Base-by-base conservation (phyloP, 306 rosid genomes). In the Casuarina cunninghamiana region DNA sequence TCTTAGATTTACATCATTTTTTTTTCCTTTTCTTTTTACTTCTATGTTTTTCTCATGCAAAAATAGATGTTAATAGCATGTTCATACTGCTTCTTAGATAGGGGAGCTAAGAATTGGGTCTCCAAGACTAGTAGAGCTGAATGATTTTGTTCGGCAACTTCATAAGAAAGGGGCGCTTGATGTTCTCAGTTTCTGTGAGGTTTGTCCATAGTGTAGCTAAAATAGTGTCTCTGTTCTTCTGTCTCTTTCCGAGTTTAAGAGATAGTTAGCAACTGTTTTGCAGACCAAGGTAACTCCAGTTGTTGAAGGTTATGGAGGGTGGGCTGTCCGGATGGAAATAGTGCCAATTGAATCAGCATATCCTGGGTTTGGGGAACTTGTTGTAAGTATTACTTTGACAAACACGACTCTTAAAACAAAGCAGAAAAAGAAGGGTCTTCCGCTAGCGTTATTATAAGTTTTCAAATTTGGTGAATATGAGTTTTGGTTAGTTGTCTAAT, bases 211-310 rank as follows among this genome's bases (percentile, higher is more conserved):
- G 78, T 65, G 50, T 5, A 57, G 49, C 53, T 72, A n/a, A 43
- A 38, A 39, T 73, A 38, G 19, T 66, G 44, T 77, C 9, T 75
- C 41, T 74, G 39, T 79, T 53, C 82, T 9, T 19, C 11, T 54
- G 80, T 63, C 13, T 42, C 41, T 49, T 57, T 76, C 70, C 78
- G 76, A 81, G 82, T 88, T 79, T 84, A 80, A 84, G 70, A 66
- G 54, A 51, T 74, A 69, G 57, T 76, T 58, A 37, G 2, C 71
- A 53, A 72, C 71, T 83, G 74, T 75, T 80, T 48, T 83, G 87
- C 95, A 95, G 99, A 95, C 98, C 77, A 93, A 89, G 90, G 97
- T 95, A 78, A 95, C 99, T 77, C 99, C 99, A 15, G 87, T 95
- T 55, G 99, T 95, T 68, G 97, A 95, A 89, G 99, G 96, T 62